A percentile compares a stretch with the other conserved stretches of the same genome.
Conservation (phyloP, 169 alveolate genomes). For the Babesia bovis region DNA sequence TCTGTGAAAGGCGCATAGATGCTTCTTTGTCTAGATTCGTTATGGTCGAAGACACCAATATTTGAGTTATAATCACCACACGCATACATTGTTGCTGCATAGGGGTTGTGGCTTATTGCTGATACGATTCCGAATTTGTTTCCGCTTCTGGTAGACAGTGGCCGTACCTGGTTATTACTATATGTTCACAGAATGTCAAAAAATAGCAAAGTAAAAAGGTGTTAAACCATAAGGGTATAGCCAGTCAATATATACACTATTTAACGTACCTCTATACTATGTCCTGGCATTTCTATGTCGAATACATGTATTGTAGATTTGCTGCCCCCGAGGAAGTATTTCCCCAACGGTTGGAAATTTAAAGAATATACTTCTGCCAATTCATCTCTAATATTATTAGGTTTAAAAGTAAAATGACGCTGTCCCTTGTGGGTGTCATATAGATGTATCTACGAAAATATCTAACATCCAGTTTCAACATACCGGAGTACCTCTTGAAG, state of each 20-base stretch:
- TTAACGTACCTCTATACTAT: constrained; percentile 47
- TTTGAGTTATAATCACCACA: constrained; percentile 56
- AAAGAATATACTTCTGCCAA: constrained; percentile 52
- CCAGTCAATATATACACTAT: background rate
- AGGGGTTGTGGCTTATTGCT: constrained; percentile 44
- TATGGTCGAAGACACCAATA: constrained; percentile 54
- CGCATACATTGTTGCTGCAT: constrained; percentile 41
- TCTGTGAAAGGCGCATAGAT: constrained; percentile 36
- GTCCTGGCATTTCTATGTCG: constrained; percentile 65
- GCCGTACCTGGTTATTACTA: constrained; percentile 58
- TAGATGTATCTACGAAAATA: constrained; percentile 28
- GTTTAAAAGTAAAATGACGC: constrained; percentile 60
- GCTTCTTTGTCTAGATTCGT: constrained; percentile 48
- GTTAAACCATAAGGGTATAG: background rate
- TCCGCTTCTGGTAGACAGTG: constrained; percentile 17
- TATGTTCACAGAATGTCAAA: background rate
- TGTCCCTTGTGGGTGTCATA: constrained; percentile 45
- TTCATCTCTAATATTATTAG: constrained; percentile 41
- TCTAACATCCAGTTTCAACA: background rate
- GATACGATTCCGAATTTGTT: constrained; percentile 55
- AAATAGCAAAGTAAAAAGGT: background rate
- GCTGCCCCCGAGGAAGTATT: constrained; percentile 52
- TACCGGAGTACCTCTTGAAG: constrained; percentile 61
- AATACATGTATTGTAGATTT: constrained; percentile 40
- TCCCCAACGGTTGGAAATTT: constrained; percentile 66